Evolutionary conservation across 208 protist genomes (phyloP).

Genomic region (Sergeia podlipaevii): DNA sequence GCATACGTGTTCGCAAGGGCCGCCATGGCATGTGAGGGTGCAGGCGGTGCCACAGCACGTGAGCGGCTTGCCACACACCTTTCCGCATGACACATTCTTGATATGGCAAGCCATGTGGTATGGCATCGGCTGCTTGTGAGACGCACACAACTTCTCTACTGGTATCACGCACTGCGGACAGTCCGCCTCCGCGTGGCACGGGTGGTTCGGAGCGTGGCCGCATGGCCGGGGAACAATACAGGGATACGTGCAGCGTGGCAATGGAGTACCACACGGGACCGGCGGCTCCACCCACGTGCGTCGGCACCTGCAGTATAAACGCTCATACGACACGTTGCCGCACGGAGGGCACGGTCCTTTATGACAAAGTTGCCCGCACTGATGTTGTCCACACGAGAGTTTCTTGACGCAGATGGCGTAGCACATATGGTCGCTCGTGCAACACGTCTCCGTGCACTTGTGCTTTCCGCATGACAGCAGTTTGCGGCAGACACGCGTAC

Average conservation of each 20-base stretch:
- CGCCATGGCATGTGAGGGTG: slow-evolving; percentile 62
- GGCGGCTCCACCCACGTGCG: slow-evolving; percentile 82
- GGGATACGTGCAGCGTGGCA: slow-evolving; percentile 72
- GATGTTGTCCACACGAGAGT: slow-evolving; percentile 74
- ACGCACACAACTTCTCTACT: slow-evolving; percentile 79
- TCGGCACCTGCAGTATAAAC: slow-evolving; percentile 85
- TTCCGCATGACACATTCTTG: slow-evolving; percentile 60
- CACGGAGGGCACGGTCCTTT: slow-evolving; percentile 75
- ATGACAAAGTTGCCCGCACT: slow-evolving; percentile 85
- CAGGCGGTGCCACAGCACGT: slow-evolving; percentile 72
- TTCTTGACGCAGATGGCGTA: slow-evolving; percentile 79
- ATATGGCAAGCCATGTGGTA: slow-evolving; percentile 71
- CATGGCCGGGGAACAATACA: slow-evolving; percentile 78
- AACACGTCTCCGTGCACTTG: slow-evolving; percentile 76
- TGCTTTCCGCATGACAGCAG: slow-evolving; percentile 85
- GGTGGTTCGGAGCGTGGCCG: slow-evolving; percentile 82
- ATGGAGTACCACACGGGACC: slow-evolving; percentile 84
- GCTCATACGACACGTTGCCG: slow-evolving; percentile 58
- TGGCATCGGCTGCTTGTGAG: slow-evolving; percentile 60
- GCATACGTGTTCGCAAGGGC: slow-evolving; percentile 73
- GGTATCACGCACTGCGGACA: slow-evolving; percentile 82
- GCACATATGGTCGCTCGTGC: slow-evolving; percentile 77
- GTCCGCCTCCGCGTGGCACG: slow-evolving; percentile 61
- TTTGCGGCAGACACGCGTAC: slow-evolving; percentile 54
- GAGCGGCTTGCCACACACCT: slow-evolving; percentile 69